A percentile compares a stretch with the other conserved stretches of the same genome.
These are phyloP conservation scores for Verticillium albo-atrum DNA, from an alignment of 2,329 filamentous ascomycete genomes.

Conservation along the genomic window DNA sequence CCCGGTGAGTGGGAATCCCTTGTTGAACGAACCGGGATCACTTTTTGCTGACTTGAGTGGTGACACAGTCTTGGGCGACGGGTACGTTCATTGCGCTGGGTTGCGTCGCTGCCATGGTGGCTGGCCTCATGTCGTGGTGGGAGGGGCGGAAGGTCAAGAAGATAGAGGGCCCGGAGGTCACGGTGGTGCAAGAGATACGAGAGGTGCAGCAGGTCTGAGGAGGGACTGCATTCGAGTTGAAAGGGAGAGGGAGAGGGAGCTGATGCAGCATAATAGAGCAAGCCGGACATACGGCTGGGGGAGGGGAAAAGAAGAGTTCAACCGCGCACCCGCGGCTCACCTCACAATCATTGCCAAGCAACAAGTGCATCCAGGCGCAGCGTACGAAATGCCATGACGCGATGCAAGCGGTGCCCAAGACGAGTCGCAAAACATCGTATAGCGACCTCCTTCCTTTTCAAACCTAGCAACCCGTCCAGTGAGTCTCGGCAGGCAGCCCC, in stretches of 20 bases:
- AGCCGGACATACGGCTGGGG: no score
- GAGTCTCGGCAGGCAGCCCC: neutral
- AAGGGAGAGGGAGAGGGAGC: no score
- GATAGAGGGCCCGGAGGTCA: conserved; percentile 16
- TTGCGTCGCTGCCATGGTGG: conserved; percentile 18
- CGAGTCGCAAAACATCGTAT: neutral
- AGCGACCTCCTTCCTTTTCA: neutral
- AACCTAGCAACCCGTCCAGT: neutral
- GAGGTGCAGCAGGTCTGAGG: neutral
- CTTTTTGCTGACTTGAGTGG: neutral
- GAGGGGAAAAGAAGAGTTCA: no score
- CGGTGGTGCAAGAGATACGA: conserved; percentile 9
- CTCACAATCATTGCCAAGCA: no score
- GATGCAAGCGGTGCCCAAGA: neutral
- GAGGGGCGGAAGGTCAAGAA: conserved; percentile 20
- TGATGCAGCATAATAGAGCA: no score
- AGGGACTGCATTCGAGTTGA: no score
- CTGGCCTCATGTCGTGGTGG: conserved; percentile 20
- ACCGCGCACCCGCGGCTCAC: no score
- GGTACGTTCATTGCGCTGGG: conserved; percentile 18
- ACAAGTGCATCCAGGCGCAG: no score
- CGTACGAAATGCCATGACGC: neutral
- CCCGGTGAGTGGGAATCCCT: conserved; percentile 7
- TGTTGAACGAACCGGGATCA: neutral
- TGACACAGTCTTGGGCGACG: conserved; percentile 13